Evolutionary conservation across 2,329 filamentous ascomycete species (phyloP).

Genomic region (Dothidotthia symphoricarpi): DNA sequence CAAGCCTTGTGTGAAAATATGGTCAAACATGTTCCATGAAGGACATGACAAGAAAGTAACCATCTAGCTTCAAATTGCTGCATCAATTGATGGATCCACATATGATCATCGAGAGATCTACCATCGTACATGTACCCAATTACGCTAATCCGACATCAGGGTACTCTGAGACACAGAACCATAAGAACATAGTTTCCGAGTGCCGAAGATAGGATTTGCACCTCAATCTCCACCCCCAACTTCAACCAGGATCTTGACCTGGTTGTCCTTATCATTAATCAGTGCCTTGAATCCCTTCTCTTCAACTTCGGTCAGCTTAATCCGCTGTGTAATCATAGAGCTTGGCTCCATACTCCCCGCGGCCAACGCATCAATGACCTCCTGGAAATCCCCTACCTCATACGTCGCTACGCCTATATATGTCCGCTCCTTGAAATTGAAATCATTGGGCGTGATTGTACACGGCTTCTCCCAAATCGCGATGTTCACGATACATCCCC

Average conservation of each 20-base stretch:
- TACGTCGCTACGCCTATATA: conserved; percentile 56
- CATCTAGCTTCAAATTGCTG: too few relatives aligned
- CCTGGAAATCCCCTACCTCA: conserved; percentile 52
- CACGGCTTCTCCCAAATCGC: conserved; percentile 57
- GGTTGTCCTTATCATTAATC: conserved; percentile 51
- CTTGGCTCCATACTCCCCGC: conserved; percentile 46
- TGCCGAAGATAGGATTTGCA: too few relatives aligned
- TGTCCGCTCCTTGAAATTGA: conserved; percentile 54
- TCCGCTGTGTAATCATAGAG: conserved; percentile 52
- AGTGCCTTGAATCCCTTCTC: conserved; percentile 50
- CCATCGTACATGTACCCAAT: too few relatives aligned
- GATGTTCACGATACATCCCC: conserved; percentile 56
- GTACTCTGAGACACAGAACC: conserved; percentile 1
- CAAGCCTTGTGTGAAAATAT: too few relatives aligned
- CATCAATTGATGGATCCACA: too few relatives aligned
- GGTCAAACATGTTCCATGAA: too few relatives aligned
- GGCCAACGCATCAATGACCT: conserved; percentile 46
- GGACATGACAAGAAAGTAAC: too few relatives aligned
- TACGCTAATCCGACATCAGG: conserved; percentile 8
- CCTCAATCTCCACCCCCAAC: conserved; percentile 29
- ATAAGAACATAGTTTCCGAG: conserved; percentile 1
- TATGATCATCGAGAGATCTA: too few relatives aligned
- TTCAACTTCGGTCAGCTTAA: conserved; percentile 48
- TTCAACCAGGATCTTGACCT: conserved; percentile 51
- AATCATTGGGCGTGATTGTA: conserved; percentile 50